These are phyloP conservation scores for Cyberlindnera galapagoensis DNA, from an alignment of 805 yeast species.

Conservation along the genomic window DNA sequence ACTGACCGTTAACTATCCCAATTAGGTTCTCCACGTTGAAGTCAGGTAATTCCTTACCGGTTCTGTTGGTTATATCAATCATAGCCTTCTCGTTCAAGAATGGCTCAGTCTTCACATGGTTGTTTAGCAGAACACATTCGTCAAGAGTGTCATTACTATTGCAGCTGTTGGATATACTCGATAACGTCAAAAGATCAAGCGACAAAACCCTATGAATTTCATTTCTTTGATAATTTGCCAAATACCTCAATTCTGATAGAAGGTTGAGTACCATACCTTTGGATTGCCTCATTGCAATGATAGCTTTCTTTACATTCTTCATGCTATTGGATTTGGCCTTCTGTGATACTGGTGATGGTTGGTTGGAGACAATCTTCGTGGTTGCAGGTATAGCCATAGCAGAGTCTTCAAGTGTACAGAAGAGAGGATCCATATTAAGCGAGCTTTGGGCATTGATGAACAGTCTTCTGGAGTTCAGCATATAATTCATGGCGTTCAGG, in stretches of 20 bases:
- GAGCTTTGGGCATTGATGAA: slow-evolving; percentile 26
- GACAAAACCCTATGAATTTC: slow-evolving; percentile 21
- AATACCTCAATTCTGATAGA: slow-evolving; percentile 15
- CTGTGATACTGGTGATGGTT: slow-evolving; percentile 5
- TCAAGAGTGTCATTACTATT: slow-evolving; percentile 12
- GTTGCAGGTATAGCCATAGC: slow-evolving; percentile 40
- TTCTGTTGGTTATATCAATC: slow-evolving; percentile 13
- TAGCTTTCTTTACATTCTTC: slow-evolving; percentile 20
- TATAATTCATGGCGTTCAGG: slow-evolving; percentile 19
- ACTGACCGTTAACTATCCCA: slow-evolving; percentile 2
- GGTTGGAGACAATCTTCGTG: slow-evolving; percentile 5
- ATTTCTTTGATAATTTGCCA: slow-evolving; percentile 23
- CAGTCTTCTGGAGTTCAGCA: slow-evolving; percentile 26
- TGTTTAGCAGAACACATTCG: slow-evolving; percentile 22
- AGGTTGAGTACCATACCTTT: slow-evolving; percentile 13
- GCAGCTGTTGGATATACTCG: slow-evolving; percentile 20
- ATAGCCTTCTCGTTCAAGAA: slow-evolving; percentile 22
- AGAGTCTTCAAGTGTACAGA: slow-evolving; percentile 43
- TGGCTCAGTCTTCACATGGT: slow-evolving; percentile 22
- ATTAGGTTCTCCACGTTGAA: slow-evolving; percentile 9
- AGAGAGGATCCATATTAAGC: slow-evolving; percentile 40
- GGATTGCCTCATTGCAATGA: slow-evolving; percentile 19
- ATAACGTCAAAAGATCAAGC: slow-evolving; percentile 20
- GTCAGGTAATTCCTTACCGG: slow-evolving; percentile 12
- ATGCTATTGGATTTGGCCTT: slow-evolving; percentile 16